Evolutionary conservation across 345 rosid species (phyloP).

Genomic region (Limnanthes douglasii): DNA sequence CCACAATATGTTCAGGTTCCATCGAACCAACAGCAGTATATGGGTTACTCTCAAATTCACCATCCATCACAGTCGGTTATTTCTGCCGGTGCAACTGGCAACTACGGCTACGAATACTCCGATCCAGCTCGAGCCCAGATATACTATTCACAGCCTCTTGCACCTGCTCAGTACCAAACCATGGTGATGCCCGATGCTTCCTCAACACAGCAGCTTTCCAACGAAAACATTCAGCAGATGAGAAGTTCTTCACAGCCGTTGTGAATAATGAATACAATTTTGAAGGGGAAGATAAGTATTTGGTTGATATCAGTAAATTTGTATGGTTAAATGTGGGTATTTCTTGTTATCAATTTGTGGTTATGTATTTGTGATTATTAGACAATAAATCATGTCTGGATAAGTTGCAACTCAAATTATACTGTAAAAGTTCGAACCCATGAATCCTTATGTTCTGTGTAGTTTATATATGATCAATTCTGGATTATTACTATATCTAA

Average conservation of each 20-base stretch:
- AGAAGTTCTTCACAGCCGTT: conserved; percentile 49
- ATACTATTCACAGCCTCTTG: conserved; percentile 68
- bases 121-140: conserved; percentile 61
- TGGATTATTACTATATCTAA: too few relatives aligned
- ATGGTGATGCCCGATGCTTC: conserved; percentile 49
- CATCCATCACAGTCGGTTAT: conserved; percentile 68
- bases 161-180: conserved; percentile 82
- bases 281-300: conserved; percentile 48
- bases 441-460: conserved; percentile 18
- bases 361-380: conserved; percentile 43
- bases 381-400: too few relatives aligned
- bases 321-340: conserved; percentile 13
- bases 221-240: conserved; percentile 46
- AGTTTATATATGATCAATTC: conserved; percentile 21
- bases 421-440: conserved; percentile 34
- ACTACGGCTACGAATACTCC: conserved; percentile 44
- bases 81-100: conserved; percentile 31
- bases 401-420: conserved; percentile 33
- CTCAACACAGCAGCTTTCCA: conserved; percentile 26
- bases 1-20: conserved; percentile 63
- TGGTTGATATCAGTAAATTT: conserved; percentile 24
- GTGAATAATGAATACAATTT: conserved; percentile 46
- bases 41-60: conserved; percentile 69
- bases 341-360: conserved; percentile 46
- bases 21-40: conserved; percentile 57